Conservation (phyloP, 169 alveolate genomes). For the Toxoplasma gondii region DNA sequence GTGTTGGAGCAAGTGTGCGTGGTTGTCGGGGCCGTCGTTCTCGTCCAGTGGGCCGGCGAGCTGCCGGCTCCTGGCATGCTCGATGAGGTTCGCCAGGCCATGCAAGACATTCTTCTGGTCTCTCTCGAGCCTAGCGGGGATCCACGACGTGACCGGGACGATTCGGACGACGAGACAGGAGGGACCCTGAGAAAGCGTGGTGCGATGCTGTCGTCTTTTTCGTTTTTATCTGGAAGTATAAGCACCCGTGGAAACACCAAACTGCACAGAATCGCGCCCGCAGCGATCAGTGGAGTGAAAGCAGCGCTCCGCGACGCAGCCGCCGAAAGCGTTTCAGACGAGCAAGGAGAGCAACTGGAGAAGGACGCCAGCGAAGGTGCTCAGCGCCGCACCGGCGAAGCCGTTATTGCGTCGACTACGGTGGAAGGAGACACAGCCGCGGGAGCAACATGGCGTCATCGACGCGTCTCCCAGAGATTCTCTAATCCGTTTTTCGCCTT, state of each 20-base stretch:
- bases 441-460: background rate
- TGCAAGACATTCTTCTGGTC: slow-evolving; percentile 32
- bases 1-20: slow-evolving; percentile 53
- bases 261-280: too few relatives aligned
- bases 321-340: too few relatives aligned
- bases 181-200: too few relatives aligned
- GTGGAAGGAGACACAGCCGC: background rate
- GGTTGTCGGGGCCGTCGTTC: slow-evolving; percentile 17
- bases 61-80: slow-evolving; percentile 59
- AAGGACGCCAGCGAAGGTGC: too few relatives aligned
- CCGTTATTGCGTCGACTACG: too few relatives aligned
- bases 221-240: too few relatives aligned
- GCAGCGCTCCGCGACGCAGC: too few relatives aligned
- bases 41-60: slow-evolving; percentile 60
- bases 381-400: too few relatives aligned
- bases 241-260: too few relatives aligned
- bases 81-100: slow-evolving; percentile 33
- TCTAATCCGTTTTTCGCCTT: background rate
- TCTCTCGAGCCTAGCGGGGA: background rate
- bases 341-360: too few relatives aligned
- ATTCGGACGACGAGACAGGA: background rate
- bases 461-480: background rate
- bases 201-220: too few relatives aligned
- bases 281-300: too few relatives aligned
- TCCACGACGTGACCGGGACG: background rate